Base-by-base conservation (phyloP, 345 rosid species). In the Eucalyptus cloeziana region DNA sequence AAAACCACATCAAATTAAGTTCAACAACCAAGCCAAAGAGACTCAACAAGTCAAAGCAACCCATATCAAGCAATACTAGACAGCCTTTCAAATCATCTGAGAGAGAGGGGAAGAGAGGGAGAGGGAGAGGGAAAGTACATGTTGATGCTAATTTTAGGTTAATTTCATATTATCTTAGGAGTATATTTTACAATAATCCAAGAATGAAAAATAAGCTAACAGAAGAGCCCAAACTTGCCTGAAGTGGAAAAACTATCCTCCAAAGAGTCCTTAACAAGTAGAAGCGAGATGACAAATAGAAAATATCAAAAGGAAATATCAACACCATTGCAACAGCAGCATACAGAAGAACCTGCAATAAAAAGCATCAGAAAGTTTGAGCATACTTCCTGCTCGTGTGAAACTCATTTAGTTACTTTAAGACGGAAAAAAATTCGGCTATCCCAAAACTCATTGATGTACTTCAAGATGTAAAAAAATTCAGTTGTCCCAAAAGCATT, bases 231-330 rank as follows among this genome's bases (percentile, higher is more conserved):
- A 81, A 76, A 91, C 95, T 90, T 95, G 93, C 99, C 97, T 98
- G 98, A 83, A 97, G 90, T 2, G 99, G 99, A 89, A 98, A 94
- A 91, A 95, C 92, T 91, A 98, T 95, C 90, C 99, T 94, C 98
- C 96, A 94, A 89, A 98, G 92, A 81, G 99, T 96, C 95, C 97
- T 95, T 56, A 97, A 89, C 91, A 98, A 93, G 94, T 92, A 97
- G 94, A 95, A 94, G 43, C 99, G 99, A 27, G 99, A 92, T 62
- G 97, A 91, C 90, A 96, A 91, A 91, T 95, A 93, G 92, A 97
- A 98, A 91, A 98, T 96, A 93, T 97, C 91, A 60, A 97, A 94
- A 50, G 99, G 99, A 88, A 97, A 95, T 90, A 98, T 93, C 93
- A 97, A 88, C 89, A 96, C 89, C 89, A 98, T 92, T 62, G 90